Conservation (phyloP, 345 rosid genomes). For the Euphorbia lathyris region DNA sequence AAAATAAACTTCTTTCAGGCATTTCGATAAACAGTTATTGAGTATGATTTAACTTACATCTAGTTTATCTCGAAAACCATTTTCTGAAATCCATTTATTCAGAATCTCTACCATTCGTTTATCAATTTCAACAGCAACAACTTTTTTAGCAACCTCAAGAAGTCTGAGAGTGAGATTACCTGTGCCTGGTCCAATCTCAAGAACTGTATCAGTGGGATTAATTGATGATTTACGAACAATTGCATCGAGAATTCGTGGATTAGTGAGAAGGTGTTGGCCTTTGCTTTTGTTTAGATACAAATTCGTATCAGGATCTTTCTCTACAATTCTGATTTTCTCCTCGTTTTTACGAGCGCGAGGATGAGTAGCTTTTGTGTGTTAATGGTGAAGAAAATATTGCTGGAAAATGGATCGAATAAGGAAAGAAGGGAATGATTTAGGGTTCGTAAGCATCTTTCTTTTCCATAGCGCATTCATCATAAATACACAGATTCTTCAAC, state of each 20-base stretch:
- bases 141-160: slow-evolving; percentile 50
- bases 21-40: slow-evolving; percentile 50
- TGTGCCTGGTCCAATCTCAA: slow-evolving; percentile 91
- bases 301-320: slow-evolving; percentile 16
- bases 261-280: slow-evolving; percentile 93
- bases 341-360: not conserved
- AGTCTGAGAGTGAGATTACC: slow-evolving; percentile 91
- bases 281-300: slow-evolving; percentile 63
- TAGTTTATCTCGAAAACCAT: slow-evolving; percentile 42
- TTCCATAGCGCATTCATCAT: slow-evolving; percentile 7
- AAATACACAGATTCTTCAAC: not conserved
- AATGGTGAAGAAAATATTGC: slow-evolving; percentile 19
- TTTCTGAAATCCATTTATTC: slow-evolving; percentile 43
- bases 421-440: slow-evolving; percentile 14
- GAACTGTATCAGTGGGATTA: slow-evolving; percentile 54
- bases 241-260: slow-evolving; percentile 63
- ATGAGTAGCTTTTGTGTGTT: slow-evolving; percentile 24
- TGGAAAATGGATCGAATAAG: slow-evolving; percentile 20
- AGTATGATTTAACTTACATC: slow-evolving; percentile 37
- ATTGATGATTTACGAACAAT: slow-evolving; percentile 58
- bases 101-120: slow-evolving; percentile 74
- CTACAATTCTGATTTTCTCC: not conserved
- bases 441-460: slow-evolving; percentile 16
- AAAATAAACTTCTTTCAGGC: slow-evolving; percentile 22
- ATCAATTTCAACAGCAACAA: slow-evolving; percentile 73